phyloP scores from a whole-genome alignment of 805 yeast species.

The Wickerhamomyces alni region DNA sequence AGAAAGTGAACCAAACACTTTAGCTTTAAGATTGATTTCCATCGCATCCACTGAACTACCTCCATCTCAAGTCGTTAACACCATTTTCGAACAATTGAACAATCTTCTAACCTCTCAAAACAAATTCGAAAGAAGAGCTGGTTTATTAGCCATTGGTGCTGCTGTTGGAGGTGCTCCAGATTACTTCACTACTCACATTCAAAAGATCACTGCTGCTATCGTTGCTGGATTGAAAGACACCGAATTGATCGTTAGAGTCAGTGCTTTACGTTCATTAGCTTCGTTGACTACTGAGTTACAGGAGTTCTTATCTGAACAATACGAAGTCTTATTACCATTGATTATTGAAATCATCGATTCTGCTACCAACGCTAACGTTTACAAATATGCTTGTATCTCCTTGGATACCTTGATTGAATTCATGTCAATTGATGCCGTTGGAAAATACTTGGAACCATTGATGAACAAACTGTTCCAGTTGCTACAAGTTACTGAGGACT shows the following conservation, averaged over 20 bases:
- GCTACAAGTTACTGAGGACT: constrained; percentile 70
- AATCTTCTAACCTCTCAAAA: constrained; percentile 55
- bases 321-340: constrained; percentile 76
- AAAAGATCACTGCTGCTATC: constrained; percentile 65
- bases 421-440: constrained; percentile 81
- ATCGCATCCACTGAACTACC: constrained; percentile 80
- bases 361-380: constrained; percentile 76
- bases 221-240: constrained; percentile 73
- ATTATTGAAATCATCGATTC: constrained; percentile 83
- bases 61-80: constrained; percentile 83
- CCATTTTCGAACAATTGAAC: constrained; percentile 63
- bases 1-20: constrained; percentile 71
- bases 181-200: constrained; percentile 69
- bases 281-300: constrained; percentile 80
- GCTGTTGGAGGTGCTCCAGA: constrained; percentile 95
- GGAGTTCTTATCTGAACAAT: constrained; percentile 78
- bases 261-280: constrained; percentile 78
- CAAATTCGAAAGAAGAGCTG: constrained; percentile 81
- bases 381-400: constrained; percentile 86
- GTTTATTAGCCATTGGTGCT: constrained; percentile 72
- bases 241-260: constrained; percentile 70
- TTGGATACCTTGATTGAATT: constrained; percentile 89
- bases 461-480: constrained; percentile 85
- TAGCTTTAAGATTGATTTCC: constrained; percentile 77
- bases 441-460: constrained; percentile 76